Conservation (phyloP, 176 grass and related monocot genomes). For the Ensete glaucum region DNA sequence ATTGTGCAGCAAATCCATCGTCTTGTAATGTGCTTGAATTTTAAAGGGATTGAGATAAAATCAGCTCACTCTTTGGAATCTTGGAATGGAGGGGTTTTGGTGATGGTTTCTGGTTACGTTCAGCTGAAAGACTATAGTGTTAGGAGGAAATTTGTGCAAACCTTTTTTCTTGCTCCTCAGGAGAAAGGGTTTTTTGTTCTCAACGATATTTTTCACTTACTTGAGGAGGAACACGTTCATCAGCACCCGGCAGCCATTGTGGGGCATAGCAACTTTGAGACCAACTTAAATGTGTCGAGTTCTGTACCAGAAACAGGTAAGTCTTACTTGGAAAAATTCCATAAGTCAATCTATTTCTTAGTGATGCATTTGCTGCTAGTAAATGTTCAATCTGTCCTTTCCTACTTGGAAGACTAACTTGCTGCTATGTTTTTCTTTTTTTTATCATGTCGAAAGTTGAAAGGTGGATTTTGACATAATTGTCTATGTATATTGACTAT, state of each 20-base stretch:
- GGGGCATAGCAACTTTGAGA: slow-evolving; percentile 17
- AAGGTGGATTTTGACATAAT: not conserved
- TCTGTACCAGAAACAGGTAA: slow-evolving; percentile 34
- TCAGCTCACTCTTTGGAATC: slow-evolving; percentile 74
- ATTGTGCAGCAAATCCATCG: slow-evolving; percentile 63
- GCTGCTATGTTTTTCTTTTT: not conserved
- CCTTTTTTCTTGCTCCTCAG: slow-evolving; percentile 82
- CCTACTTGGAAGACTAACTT: not conserved
- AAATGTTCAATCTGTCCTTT: not conserved
- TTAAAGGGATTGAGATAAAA: slow-evolving; percentile 71
- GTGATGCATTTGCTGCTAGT: slow-evolving; percentile 4
- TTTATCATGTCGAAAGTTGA: not conserved
- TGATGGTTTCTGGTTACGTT: slow-evolving; percentile 77
- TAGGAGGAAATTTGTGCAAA: slow-evolving; percentile 73
- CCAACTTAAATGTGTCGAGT: slow-evolving; percentile 27
- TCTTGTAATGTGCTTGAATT: slow-evolving; percentile 55
- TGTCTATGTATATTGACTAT: not conserved
- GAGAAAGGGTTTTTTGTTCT: slow-evolving; percentile 61
- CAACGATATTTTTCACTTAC: slow-evolving; percentile 75
- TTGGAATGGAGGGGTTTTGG: slow-evolving; percentile 34
- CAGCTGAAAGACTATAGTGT: slow-evolving; percentile 42
- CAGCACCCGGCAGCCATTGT: slow-evolving; percentile 26
- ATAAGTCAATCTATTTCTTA: not conserved
- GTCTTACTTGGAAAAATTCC: not conserved
- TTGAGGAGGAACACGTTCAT: slow-evolving; percentile 63